Base-by-base conservation (phyloP, 2,329 filamentous ascomycete genomes). In the Byssoonygena ceratinophila region DNA sequence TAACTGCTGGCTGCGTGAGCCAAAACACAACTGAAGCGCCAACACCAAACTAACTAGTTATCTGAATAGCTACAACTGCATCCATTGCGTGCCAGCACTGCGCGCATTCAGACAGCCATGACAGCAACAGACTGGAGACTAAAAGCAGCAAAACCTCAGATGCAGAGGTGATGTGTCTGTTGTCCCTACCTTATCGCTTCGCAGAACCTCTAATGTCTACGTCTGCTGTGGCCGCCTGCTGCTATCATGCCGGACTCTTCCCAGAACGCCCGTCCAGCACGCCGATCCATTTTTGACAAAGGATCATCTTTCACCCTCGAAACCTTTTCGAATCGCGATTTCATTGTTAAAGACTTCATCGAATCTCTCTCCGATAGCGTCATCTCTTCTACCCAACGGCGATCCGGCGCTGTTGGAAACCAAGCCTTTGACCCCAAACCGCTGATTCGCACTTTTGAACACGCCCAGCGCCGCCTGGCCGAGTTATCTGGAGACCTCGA, bases 281-380 rank as follows among this genome's bases (percentile, higher is more conserved):
- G 54, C 25, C 78, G 82, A 71, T 76, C 82, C 59, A 77, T 90
- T 64, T 91, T 87, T 66, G 84, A 85, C 53, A 82, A 81, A 68
- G 86, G 84, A 36, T 87, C 87, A 55, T 84, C 78, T 67, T 96
- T 96, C 73, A 87, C 82, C 8, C 77, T 97, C 56, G 87, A 95
- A 41, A 89, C 90, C 71, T 88, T 90, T 70, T 87, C 87, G 53
- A 86, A 77, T 66, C 86, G 86, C 63, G 92, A 97, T 71, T 98
- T 97, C 65, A 96, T 97, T 58, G 91, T 97, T 59, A 89, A 94
- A 64, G 92, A 98, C 72, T 98, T 98, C 66, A 84, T 98, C 61
- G 94, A 98, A 67, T 81, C 84, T 48, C 82, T 98, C 54, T 92
- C 91, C 47, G 90, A 97, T 58, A 85, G 77, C 60, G 86, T 88